Evolutionary conservation across 257 asterid species (phyloP).

Genomic region (Prunella vulgaris): DNA sequence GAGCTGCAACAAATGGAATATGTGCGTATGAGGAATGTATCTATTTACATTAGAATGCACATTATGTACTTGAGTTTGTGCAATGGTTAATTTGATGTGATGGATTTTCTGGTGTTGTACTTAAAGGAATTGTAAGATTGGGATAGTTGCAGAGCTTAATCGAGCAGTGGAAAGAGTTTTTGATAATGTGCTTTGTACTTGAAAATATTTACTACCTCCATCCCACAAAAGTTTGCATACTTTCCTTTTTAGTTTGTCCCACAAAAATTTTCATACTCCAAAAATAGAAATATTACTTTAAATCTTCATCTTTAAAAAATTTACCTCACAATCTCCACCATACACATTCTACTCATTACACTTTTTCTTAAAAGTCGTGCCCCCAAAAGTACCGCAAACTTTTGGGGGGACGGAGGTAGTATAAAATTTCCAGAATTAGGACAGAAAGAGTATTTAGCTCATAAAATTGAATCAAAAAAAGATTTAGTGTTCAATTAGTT

Average conservation of each 20-base stretch:
- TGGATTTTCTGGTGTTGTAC: constrained; percentile 1
- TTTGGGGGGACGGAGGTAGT: too few species aligned
- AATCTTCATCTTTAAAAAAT: too few species aligned
- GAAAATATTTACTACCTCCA: neutral
- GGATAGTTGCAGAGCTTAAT: constrained; percentile 68
- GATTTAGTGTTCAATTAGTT: neutral
- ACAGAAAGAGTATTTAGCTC: neutral
- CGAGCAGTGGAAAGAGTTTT: constrained; percentile 75
- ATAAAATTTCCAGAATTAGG: neutral
- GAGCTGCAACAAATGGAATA: constrained; percentile 87
- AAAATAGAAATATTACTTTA: too few species aligned
- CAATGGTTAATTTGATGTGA: neutral
- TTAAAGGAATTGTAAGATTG: constrained; percentile 62
- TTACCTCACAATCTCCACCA: too few species aligned
- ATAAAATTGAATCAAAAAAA: too few species aligned
- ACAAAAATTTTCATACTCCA: too few species aligned
- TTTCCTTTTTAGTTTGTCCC: too few species aligned
- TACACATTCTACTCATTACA: too few species aligned
- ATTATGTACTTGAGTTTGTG: neutral
- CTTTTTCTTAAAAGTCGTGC: too few species aligned
- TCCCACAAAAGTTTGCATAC: too few species aligned
- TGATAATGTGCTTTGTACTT: constrained; percentile 29
- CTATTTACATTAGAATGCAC: neutral
- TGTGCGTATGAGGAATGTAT: neutral
- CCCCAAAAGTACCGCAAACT: too few species aligned